phyloP scores from a whole-genome alignment of 1,284 basidiomycete species.

The Mycena sp. region DNA sequence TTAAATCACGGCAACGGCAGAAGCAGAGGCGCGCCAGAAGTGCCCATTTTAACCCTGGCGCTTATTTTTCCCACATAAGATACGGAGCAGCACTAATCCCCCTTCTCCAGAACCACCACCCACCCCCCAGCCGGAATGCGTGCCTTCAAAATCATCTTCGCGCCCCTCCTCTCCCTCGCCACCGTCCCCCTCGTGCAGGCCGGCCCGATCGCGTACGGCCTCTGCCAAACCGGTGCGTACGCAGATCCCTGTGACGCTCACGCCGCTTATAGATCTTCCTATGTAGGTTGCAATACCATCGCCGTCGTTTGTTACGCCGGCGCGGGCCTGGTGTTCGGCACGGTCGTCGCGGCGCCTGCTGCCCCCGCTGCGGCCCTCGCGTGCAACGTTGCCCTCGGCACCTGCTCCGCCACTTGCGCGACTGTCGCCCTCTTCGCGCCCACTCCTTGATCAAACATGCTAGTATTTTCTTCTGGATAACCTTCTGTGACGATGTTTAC shows the following conservation, averaged over 20 bases:
- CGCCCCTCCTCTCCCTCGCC: slow-evolving; percentile 7
- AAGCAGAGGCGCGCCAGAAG: too few species aligned
- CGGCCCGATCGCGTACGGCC: slow-evolving; percentile 35
- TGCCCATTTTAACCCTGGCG: too few species aligned
- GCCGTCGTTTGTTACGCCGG: slow-evolving; percentile 63
- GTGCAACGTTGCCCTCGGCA: slow-evolving; percentile 62
- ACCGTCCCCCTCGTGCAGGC: slow-evolving; percentile 18
- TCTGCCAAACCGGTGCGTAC: slow-evolving; percentile 40
- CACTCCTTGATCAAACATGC: slow-evolving; percentile 48
- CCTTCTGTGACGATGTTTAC: too few species aligned
- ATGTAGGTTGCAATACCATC: slow-evolving; percentile 60
- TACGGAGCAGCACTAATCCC: too few species aligned
- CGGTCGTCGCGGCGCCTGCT: slow-evolving; percentile 49
- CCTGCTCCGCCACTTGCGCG: slow-evolving; percentile 54
- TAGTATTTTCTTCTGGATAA: too few species aligned
- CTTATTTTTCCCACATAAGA: too few species aligned
- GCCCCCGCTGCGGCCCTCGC: slow-evolving; percentile 56
- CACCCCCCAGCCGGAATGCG: too few species aligned
- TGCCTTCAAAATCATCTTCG: neutral
- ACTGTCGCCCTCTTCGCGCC: slow-evolving; percentile 43
- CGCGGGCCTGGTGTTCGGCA: slow-evolving; percentile 62
- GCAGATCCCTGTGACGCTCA: accelerated
- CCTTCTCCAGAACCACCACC: too few species aligned
- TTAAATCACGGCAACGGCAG: neutral
- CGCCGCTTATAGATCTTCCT: neutral